Evolutionary conservation across 345 rosid genomes (phyloP), one percentile per base, ranked within the genome.

Genomic region (Rhizophora mangle): DNA sequence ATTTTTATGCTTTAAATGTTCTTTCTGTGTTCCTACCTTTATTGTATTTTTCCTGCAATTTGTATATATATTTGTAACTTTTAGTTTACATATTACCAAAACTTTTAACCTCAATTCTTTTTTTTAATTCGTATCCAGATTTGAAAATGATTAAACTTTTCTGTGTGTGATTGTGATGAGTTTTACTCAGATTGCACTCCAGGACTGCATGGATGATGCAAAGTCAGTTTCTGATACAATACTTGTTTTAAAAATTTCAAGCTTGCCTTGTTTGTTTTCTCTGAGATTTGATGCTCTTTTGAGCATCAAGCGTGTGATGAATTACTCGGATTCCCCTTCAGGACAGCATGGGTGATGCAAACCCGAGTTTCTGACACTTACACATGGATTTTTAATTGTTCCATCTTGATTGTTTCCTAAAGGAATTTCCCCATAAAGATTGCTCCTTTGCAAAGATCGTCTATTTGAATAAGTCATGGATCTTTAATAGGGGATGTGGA

Each of bases 261-360:
- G 24, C 21, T n/a, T 8, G 1, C 13, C 1, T 1, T 59, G 7
- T 47, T 9, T 13, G 6, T 31, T 4, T n/a, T 2, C 19, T 43
- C 16, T 30, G 5, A 10, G 47, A 31, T 0, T 22, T 15, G 10
- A 16, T 11, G 3, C 13, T 36, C 29, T 34, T 22, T 49, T 43
- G 49, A 3, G 29, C 34, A 53, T 43, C 52, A 37, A 11, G 85
- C 86, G 81, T 54, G 55, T 81, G 93, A 85, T 59, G 91, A 86
- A 6, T 11, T 78, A 74, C 87, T 84, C 79, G 87, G 93, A 84
- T 87, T 89, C 87, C 93, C 88, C 89, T 87, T 85, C 86, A 75
- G 80, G 83, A 72, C 84, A 62, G 67, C 22, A 19, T 85, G 89
- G 80, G 71, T 87, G 89, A 86, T 86, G 91, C 59, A 78, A 81